These are phyloP conservation scores for Alternaria sp. DNA, from an alignment of 2,329 filamentous ascomycete genomes.

Conservation along the genomic window DNA sequence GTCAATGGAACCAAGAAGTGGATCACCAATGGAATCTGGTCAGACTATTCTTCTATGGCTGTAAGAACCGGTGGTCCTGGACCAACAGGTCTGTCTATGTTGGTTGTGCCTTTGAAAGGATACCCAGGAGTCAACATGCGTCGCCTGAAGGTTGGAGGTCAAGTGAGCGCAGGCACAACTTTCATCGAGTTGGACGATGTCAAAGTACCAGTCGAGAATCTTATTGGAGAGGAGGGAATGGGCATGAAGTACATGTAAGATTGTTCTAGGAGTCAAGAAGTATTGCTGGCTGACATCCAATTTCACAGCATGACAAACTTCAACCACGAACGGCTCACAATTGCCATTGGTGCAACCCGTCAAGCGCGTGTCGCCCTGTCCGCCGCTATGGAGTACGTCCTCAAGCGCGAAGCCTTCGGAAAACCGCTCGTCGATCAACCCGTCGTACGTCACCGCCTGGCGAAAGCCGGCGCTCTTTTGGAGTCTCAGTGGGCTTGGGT, in stretches of 20 bases:
- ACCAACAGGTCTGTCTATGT: constrained; percentile 68
- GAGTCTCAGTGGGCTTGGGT: constrained; percentile 77
- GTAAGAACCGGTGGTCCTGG: constrained; percentile 75
- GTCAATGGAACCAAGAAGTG: constrained; percentile 82
- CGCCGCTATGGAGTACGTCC: constrained; percentile 67
- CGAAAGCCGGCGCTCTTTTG: constrained; percentile 72
- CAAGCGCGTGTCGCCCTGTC: constrained; percentile 68
- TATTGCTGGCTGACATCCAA: neutral
- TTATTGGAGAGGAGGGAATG: constrained; percentile 73
- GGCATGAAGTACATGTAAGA: constrained; percentile 72
- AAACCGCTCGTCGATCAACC: constrained; percentile 76
- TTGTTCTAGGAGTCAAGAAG: neutral
- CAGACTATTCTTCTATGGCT: constrained; percentile 73
- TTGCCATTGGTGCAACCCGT: constrained; percentile 70
- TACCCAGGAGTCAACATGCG: constrained; percentile 73
- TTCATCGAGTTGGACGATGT: constrained; percentile 81
- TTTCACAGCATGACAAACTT: constrained; percentile 71
- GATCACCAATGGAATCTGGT: constrained; percentile 68
- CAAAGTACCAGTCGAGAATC: constrained; percentile 72
- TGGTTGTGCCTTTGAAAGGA: constrained; percentile 74
- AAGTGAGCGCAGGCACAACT: constrained; percentile 72
- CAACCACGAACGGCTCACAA: constrained; percentile 77
- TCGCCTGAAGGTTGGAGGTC: constrained; percentile 71
- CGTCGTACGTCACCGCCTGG: constrained; percentile 76
- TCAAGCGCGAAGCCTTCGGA: constrained; percentile 73